Evolutionary conservation across 352 stramenopile species (phyloP).

Genomic region (Halophytophthora polymorphica): DNA sequence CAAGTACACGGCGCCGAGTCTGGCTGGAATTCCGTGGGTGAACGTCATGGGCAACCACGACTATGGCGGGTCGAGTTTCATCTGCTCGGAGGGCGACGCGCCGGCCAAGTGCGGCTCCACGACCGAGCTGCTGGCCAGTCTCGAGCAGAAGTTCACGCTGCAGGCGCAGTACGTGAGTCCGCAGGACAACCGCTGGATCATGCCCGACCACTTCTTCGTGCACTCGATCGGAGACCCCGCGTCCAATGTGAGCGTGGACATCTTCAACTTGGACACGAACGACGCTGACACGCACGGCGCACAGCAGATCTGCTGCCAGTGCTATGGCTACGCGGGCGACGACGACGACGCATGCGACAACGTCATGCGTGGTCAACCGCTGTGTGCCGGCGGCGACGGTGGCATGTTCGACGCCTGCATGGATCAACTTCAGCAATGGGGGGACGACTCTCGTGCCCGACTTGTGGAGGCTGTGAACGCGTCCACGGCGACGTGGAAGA

Average conservation of each 20-base stretch:
- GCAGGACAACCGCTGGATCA: slow-evolving; percentile 76
- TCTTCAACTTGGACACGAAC: slow-evolving; percentile 88
- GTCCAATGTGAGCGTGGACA: slow-evolving; percentile 70
- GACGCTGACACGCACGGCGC: slow-evolving; percentile 59
- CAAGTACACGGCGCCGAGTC: slow-evolving; percentile 49
- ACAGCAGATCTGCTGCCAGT: slow-evolving; percentile 79
- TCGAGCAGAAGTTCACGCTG: slow-evolving; percentile 71
- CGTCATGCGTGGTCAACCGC: slow-evolving; percentile 41
- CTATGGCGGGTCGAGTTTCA: slow-evolving; percentile 74
- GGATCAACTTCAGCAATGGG: slow-evolving; percentile 56
- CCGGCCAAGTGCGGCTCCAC: slow-evolving; percentile 45
- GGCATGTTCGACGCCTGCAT: slow-evolving; percentile 75
- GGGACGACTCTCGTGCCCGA: slow-evolving; percentile 47
- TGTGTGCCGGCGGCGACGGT: slow-evolving; percentile 50
- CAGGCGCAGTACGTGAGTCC: slow-evolving; percentile 80
- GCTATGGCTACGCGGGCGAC: slow-evolving; percentile 67
- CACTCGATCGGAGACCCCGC: slow-evolving; percentile 54
- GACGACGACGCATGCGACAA: slow-evolving; percentile 51
- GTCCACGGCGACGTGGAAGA: slow-evolving; percentile 79
- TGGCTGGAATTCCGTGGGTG: slow-evolving; percentile 74
- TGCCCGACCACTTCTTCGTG: slow-evolving; percentile 83
- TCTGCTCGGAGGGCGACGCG: slow-evolving; percentile 49
- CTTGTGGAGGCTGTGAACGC: slow-evolving; percentile 49
- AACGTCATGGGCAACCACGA: slow-evolving; percentile 87
- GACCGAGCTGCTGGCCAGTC: slow-evolving; percentile 32